Conservation (phyloP, 768 basidiomycete genomes). For the Suillus lakei region DNA sequence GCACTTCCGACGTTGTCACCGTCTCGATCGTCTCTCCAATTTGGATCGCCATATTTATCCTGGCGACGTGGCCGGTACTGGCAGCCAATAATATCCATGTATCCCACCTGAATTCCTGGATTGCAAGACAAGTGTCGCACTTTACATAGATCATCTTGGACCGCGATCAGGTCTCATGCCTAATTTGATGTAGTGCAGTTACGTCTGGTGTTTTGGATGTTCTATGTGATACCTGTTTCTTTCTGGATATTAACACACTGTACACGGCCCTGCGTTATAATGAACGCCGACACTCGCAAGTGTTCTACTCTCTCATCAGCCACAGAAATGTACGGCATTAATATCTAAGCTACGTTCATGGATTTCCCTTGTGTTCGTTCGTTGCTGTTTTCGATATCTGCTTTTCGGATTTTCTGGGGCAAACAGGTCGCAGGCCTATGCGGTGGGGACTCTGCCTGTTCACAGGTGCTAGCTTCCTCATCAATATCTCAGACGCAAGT, state of each 20-base stretch:
- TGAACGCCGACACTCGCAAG: background rate
- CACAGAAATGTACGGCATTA: background rate
- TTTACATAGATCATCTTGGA: background rate
- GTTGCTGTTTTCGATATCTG: too few relatives aligned
- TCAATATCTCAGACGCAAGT: too few relatives aligned
- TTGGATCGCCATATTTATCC: background rate
- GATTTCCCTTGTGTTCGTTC: too few relatives aligned
- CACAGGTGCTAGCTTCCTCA: too few relatives aligned
- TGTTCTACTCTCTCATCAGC: background rate
- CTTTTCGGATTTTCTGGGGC: too few relatives aligned
- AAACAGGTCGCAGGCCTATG: too few relatives aligned
- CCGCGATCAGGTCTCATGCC: background rate
- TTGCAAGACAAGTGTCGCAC: background rate
- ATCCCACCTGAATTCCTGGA: background rate
- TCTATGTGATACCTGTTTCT: background rate
- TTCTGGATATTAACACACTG: background rate
- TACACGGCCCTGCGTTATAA: background rate
- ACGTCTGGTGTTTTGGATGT: background rate
- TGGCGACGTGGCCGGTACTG: background rate
- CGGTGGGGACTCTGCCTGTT: too few relatives aligned
- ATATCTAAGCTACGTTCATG: too few relatives aligned
- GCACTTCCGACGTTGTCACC: background rate
- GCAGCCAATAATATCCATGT: background rate
- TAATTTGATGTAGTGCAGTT: background rate
- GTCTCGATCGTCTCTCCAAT: constrained; percentile 1